Conservation (phyloP, 2,329 filamentous ascomycete genomes). For the Cercospora sesami region DNA sequence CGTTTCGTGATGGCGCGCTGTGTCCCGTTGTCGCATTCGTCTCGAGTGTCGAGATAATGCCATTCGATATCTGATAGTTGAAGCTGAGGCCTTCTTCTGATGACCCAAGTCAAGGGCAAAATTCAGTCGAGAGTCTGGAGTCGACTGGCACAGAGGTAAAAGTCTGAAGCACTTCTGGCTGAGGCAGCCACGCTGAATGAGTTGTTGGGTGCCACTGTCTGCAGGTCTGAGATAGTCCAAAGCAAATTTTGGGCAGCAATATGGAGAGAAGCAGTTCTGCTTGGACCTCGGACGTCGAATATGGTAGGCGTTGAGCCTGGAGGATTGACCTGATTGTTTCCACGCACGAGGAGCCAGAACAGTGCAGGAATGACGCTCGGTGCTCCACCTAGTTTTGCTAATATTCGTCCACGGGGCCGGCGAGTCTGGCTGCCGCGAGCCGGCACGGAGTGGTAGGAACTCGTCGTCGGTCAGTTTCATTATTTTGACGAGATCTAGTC, state of each 20-base stretch:
- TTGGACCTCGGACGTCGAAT: neutral
- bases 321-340: neutral
- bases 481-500: conserved; percentile 5
- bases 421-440: conserved; percentile 16
- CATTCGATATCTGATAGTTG: neutral
- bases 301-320: neutral
- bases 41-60: conserved; percentile 7
- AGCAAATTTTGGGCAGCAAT: conserved; percentile 1
- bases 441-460: conserved; percentile 3
- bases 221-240: neutral
- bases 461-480: conserved; percentile 9
- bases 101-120: neutral
- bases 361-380: neutral
- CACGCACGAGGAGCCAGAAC: neutral
- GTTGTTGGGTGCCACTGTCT: neutral
- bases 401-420: conserved; percentile 17
- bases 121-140: neutral
- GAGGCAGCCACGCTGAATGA: neutral
- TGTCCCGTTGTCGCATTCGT: conserved; percentile 3
- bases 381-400: conserved; percentile 11
- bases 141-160: neutral
- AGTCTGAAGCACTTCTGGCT: neutral
- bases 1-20: neutral
- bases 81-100: neutral
- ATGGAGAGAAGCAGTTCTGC: neutral